These are phyloP conservation scores for Mimosa pudica DNA, from an alignment of 306 rosid species.

Conservation along the genomic window DNA sequence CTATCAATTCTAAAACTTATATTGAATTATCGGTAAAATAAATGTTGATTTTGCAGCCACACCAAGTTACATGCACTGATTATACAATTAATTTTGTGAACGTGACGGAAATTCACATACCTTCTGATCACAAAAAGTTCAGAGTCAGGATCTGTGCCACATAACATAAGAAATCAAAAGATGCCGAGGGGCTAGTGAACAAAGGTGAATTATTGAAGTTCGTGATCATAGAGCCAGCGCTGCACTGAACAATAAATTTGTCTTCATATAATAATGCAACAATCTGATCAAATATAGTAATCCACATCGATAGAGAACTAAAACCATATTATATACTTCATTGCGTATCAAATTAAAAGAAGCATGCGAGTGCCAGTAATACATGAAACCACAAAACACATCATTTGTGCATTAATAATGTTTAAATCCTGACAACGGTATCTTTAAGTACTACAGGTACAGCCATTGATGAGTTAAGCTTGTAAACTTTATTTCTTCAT, in stretches of 20 bases:
- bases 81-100: neutral
- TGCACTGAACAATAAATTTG: slow-evolving; percentile 38
- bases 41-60: neutral
- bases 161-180: neutral
- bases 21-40: neutral
- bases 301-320: neutral
- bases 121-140: neutral
- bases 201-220: slow-evolving; percentile 44
- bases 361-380: slow-evolving; percentile 28
- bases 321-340: neutral
- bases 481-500: slow-evolving; percentile 40
- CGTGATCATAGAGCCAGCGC: slow-evolving; percentile 38
- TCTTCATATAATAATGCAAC: slow-evolving; percentile 32
- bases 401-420: neutral
- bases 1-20: neutral
- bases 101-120: neutral
- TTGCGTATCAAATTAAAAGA: neutral
- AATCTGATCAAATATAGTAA: neutral
- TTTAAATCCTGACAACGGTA: slow-evolving; percentile 43
- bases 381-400: slow-evolving; percentile 38
- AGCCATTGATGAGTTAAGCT: slow-evolving; percentile 45
- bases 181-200: slow-evolving; percentile 15
- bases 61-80: neutral
- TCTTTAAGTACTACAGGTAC: slow-evolving; percentile 59
- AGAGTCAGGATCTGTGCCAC: neutral